phyloP scores from a whole-genome alignment of 192 early-diverging fungal species.

The Mortierella hygrophila region DNA sequence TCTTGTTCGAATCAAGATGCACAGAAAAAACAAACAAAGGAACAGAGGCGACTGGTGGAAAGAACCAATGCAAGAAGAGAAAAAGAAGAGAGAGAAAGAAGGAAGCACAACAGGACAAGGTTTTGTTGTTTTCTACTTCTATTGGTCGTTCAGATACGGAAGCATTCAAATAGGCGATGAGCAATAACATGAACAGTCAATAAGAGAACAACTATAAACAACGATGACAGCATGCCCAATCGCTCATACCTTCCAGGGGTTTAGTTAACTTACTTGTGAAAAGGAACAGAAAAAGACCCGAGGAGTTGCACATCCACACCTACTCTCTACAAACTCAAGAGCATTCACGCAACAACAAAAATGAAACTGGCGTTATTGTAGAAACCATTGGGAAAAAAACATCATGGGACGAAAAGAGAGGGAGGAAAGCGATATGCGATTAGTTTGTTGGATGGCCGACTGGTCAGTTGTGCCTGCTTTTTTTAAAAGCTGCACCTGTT shows the following conservation, averaged over 20 bases:
- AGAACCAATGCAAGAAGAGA: not conserved
- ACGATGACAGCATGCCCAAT: not conserved
- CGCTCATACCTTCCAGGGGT: not conserved
- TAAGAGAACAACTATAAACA: not conserved
- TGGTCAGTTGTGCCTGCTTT: not conserved
- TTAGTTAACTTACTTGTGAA: not conserved
- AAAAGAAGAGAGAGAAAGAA: not conserved
- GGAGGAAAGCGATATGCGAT: not conserved
- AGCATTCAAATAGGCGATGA: not conserved
- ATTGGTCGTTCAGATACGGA: not conserved
- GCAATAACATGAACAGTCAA: not conserved
- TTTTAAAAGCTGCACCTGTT: not conserved
- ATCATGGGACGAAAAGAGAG: not conserved
- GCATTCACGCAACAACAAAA: not conserved
- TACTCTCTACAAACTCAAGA: not conserved
- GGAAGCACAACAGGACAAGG: constrained; percentile 2
- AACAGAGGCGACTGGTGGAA: not conserved
- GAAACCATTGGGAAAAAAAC: not conserved
- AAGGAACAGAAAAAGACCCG: not conserved
- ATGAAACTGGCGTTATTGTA: not conserved
- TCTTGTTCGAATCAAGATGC: not conserved
- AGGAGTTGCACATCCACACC: not conserved
- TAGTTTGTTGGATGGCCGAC: not conserved
- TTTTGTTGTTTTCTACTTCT: not conserved
- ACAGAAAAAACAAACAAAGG: constrained; percentile 10